Conservation (phyloP, 139 green algal genomes). For the Chlamydomonas asymmetrica region DNA sequence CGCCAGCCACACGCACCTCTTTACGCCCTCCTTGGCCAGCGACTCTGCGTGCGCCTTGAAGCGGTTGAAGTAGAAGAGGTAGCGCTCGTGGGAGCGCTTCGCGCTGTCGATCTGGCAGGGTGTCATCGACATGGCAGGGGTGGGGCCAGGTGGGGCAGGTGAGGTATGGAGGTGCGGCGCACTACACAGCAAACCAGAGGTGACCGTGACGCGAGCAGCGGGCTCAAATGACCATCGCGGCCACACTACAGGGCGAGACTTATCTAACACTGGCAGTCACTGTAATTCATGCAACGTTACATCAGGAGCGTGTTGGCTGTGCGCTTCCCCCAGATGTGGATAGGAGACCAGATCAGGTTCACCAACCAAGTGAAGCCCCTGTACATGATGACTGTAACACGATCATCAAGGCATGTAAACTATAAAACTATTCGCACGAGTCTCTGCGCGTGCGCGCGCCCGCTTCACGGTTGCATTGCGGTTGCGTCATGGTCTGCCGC, state of each 20-base stretch:
- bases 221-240: background rate
- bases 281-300: too few species aligned
- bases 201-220: background rate
- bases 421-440: too few species aligned
- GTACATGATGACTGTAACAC: too few species aligned
- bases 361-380: too few species aligned
- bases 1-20: constrained; percentile 12
- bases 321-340: too few species aligned
- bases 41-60: constrained; percentile 38
- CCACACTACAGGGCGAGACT: too few species aligned
- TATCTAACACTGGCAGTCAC: too few species aligned
- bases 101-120: constrained; percentile 61
- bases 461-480: too few species aligned
- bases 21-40: constrained; percentile 31
- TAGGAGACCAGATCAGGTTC: too few species aligned
- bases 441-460: too few species aligned
- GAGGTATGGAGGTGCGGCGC: background rate
- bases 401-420: too few species aligned
- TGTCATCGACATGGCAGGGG: constrained; percentile 5
- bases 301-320: too few species aligned
- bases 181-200: background rate
- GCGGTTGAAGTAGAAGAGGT: constrained; percentile 87
- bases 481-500: background rate
- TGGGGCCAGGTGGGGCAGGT: background rate
- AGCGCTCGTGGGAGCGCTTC: constrained; percentile 76